Conservation (phyloP, 108 stramenopile species). For the Seminavis robusta region DNA sequence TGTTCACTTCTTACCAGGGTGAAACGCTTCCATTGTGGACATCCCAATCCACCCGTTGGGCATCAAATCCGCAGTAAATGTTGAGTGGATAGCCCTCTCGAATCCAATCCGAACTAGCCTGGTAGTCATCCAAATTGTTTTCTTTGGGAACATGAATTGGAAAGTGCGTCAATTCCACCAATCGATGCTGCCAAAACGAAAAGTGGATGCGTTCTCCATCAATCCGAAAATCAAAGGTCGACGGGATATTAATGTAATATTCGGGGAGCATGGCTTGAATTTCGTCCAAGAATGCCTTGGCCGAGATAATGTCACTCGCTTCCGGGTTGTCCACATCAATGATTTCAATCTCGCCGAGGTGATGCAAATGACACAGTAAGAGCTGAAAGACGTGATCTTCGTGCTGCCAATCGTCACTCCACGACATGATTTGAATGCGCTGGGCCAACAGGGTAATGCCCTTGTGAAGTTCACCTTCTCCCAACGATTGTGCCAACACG, state of each 20-base stretch:
- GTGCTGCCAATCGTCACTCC: not conserved
- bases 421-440: no score
- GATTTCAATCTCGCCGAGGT: not conserved
- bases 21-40: not conserved
- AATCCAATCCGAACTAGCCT: not conserved
- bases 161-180: constrained; percentile 53
- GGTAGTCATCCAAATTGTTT: not conserved
- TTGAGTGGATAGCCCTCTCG: not conserved
- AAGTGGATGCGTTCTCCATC: constrained; percentile 13
- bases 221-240: constrained; percentile 35
- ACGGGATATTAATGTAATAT: constrained; percentile 51
- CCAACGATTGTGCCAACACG: no score
- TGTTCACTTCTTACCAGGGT: no score
- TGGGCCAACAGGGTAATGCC: constrained; percentile 1
- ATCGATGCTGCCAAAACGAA: constrained; percentile 50
- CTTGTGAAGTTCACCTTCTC: constrained; percentile 7
- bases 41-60: not conserved
- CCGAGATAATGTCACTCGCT: not conserved
- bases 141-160: constrained; percentile 11
- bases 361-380: not conserved
- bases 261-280: constrained; percentile 29
- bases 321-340: not conserved
- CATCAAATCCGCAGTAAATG: constrained; percentile 15
- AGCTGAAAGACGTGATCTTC: not conserved
- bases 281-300: no score